Evolutionary conservation across 345 rosid genomes (phyloP).

Genomic region (Pugionium cornutum): DNA sequence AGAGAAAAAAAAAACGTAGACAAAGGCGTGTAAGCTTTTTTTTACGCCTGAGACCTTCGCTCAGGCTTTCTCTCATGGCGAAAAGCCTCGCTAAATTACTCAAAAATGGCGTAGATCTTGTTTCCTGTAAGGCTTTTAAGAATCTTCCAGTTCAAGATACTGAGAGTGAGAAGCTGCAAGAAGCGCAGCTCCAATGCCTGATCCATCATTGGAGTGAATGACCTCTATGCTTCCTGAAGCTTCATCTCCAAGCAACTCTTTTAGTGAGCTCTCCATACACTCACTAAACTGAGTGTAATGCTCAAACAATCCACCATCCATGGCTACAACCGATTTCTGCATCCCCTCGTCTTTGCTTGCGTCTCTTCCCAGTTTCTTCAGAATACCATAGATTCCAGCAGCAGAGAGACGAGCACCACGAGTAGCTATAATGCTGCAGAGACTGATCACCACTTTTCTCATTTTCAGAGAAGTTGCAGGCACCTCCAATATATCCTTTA

Average conservation of each 20-base stretch:
- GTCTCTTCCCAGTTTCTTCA: slow-evolving; percentile 80
- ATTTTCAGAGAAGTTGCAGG: slow-evolving; percentile 52
- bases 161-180: slow-evolving; percentile 77
- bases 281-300: slow-evolving; percentile 64
- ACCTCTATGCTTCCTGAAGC: slow-evolving; percentile 50
- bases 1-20: neutral
- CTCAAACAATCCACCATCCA: slow-evolving; percentile 83
- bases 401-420: slow-evolving; percentile 82
- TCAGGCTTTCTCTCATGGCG: neutral
- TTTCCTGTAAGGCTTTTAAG: slow-evolving; percentile 5
- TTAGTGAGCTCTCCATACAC: slow-evolving; percentile 59
- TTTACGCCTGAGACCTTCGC: neutral
- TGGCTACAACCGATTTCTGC: slow-evolving; percentile 63
- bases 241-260: slow-evolving; percentile 67
- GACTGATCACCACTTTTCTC: slow-evolving; percentile 59
- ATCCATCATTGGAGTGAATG: slow-evolving; percentile 66
- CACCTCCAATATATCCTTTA: slow-evolving; percentile 68
- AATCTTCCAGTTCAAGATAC: slow-evolving; percentile 40
- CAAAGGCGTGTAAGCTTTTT: neutral
- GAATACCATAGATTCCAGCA: slow-evolving; percentile 70
- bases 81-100: neutral
- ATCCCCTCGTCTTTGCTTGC: slow-evolving; percentile 50
- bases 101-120: neutral
- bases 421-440: slow-evolving; percentile 68
- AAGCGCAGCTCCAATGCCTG: slow-evolving; percentile 79